Percentiles rank a stretch among this genome's conserved stretches.
Conservation (phyloP, 1,284 basidiomycete genomes). For the Phellopilus nigrolimitatus region DNA sequence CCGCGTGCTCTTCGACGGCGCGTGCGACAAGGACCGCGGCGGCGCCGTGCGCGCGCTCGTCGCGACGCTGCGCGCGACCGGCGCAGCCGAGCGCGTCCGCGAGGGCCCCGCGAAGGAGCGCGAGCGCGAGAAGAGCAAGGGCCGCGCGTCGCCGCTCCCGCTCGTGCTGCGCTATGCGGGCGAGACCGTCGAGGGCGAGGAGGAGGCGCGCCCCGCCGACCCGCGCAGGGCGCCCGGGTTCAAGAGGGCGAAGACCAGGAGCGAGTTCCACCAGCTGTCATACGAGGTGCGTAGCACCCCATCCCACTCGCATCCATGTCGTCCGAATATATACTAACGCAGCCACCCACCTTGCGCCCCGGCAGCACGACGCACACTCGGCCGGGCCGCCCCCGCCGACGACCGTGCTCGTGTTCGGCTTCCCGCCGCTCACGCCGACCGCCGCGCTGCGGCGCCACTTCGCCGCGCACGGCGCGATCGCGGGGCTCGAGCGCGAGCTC, state of each 20-base stretch:
- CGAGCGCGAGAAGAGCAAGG: constrained; percentile 55
- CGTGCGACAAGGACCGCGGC: constrained; percentile 43
- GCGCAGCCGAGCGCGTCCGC: constrained; percentile 42
- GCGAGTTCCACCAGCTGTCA: constrained; percentile 43
- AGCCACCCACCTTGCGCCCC: too few species aligned
- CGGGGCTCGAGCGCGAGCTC: constrained; percentile 74
- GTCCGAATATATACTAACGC: too few species aligned
- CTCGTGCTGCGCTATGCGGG: constrained; percentile 51
- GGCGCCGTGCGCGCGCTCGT: constrained; percentile 41
- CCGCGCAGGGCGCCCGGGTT: constrained; percentile 46
- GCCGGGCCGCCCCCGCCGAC: constrained; percentile 72
- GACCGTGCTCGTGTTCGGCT: constrained; percentile 68
- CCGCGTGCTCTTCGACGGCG: constrained; percentile 61
- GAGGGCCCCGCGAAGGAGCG: too few species aligned
- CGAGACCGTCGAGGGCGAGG: constrained; percentile 46
- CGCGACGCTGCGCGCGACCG: constrained; percentile 43
- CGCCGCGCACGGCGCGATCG: constrained; percentile 59
- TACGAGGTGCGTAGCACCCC: constrained; percentile 54
- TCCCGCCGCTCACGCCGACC: constrained; percentile 70
- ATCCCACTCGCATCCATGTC: constrained; percentile 2
- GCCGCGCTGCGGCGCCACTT: constrained; percentile 69
- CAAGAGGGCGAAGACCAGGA: constrained; percentile 32
- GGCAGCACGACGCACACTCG: constrained; percentile 81
- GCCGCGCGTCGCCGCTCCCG: background rate
- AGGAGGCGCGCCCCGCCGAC: constrained; percentile 44